Conservation (phyloP, 2,329 filamentous ascomycete genomes). For the Alternaria sp. region DNA sequence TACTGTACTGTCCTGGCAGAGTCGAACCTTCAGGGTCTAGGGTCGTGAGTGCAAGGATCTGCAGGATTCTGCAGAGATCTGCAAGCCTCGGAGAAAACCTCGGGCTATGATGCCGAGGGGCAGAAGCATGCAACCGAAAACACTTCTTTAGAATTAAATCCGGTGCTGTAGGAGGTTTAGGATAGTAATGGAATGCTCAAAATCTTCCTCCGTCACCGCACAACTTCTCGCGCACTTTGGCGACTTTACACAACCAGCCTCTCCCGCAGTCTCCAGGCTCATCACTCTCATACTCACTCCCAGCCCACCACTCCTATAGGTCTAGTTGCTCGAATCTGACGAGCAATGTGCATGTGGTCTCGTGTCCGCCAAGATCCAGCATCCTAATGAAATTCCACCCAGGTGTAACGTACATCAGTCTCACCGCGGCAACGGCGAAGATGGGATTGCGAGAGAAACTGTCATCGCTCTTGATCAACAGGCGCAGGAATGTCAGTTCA, state of each 20-base stretch:
- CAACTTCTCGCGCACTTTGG: not conserved
- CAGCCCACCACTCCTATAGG: conserved; percentile 14
- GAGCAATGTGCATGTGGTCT: conserved; percentile 67
- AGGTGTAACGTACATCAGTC: conserved; percentile 61
- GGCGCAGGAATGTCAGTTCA: conserved; percentile 68
- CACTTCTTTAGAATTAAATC: not conserved
- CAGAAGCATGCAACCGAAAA: not conserved
- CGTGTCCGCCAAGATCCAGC: conserved; percentile 68
- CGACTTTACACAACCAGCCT: not conserved
- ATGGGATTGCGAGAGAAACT: conserved; percentile 67
- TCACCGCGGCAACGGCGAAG: conserved; percentile 66
- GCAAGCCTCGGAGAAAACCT: not conserved
- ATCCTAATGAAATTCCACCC: conserved; percentile 71
- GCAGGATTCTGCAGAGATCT: not conserved
- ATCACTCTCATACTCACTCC: not conserved
- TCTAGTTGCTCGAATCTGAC: conserved; percentile 64
- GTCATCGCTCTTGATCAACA: conserved; percentile 72
- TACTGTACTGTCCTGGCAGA: not conserved
- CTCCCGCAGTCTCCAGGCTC: not conserved
- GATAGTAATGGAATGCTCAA: not conserved
- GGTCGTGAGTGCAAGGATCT: not conserved
- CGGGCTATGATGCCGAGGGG: not conserved
- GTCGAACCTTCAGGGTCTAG: not conserved
- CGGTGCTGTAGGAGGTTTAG: not conserved
- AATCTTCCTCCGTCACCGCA: not conserved